A percentile compares a stretch with the other conserved stretches of the same genome.
These are phyloP conservation scores for Peronospora belbahrii DNA, from an alignment of 352 stramenopile species.

Conservation along the genomic window DNA sequence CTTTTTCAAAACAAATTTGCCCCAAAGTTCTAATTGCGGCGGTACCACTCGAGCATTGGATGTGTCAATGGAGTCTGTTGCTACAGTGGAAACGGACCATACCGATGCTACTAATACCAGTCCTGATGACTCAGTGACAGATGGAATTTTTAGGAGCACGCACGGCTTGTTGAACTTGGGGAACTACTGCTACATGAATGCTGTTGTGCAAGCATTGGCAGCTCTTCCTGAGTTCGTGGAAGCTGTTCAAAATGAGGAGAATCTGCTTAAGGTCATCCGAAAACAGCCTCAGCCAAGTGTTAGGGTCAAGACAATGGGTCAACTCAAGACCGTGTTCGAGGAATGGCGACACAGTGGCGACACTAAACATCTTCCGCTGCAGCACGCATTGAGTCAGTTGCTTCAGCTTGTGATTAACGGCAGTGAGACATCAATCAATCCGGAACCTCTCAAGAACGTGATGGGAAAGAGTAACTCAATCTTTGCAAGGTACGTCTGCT, in stretches of 20 bases:
- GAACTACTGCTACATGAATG: conserved; percentile 92
- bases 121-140: conserved; percentile 2
- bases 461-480: conserved; percentile 73
- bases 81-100: conserved; percentile 10
- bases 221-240: conserved; percentile 59
- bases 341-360: conserved; percentile 44
- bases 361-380: conserved; percentile 44
- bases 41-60: conserved; percentile 13
- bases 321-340: conserved; percentile 41
- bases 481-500: conserved; percentile 65
- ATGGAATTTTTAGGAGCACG: conserved; percentile 33
- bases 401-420: conserved; percentile 55
- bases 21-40: conserved; percentile 2
- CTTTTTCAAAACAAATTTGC: conserved; percentile 34
- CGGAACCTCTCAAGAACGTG: conserved; percentile 64
- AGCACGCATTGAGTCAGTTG: conserved; percentile 48
- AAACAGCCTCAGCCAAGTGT: conserved; percentile 32
- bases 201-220: conserved; percentile 82
- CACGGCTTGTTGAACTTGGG: conserved; percentile 92
- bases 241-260: conserved; percentile 45
- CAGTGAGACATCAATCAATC: conserved; percentile 65
- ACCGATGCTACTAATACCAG: conserved; percentile 1
- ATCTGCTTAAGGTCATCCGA: conserved; percentile 46
- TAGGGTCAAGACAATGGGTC: conserved; percentile 28
- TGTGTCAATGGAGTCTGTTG: conserved; percentile 22